Base-by-base conservation (phyloP, 169 alveolate species). In the Amoebophrya sp. region DNA sequence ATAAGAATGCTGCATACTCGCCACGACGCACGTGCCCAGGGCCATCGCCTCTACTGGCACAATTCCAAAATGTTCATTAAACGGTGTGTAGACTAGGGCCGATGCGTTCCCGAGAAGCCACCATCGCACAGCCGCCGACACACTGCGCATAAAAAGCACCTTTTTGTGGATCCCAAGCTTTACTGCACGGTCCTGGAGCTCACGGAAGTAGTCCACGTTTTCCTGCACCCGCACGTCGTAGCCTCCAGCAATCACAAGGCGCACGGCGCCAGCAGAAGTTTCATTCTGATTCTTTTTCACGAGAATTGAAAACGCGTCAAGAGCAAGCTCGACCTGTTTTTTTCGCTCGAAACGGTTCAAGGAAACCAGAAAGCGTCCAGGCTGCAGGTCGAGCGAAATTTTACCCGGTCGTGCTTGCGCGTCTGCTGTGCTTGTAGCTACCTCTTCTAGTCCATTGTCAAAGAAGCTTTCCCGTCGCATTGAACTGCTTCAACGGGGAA, bases 51-150 rank as follows among this genome's bases (percentile, higher is more conserved):
- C 83, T 6, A 65, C 26, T 10, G 83, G 83, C 33, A 98, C 99
- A 40, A 98, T 98, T 41, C 99, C 99, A 92, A 98, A 98, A 94
- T 98, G 99, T 91, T 98, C 99, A 89, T 97, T 96, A 93, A 95
- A 95, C 34, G 99, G 99, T 0, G 99, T 98, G 94, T 98, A 98
- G 40, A 97, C 93, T 41, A 97, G 95, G 78, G 97, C 97, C 91
- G 95, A 93, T 38, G 98, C 95, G 91, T 95, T 93, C 65, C 94
- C 93, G 40, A 97, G 95, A 53, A 97, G 95, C 90, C 94, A 89
- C 90, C 95, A 92, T 92, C 97, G 95, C 77, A 95, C 95, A 38
- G 91, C 93, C 65, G 96, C 96, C 34, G 97, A 94, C 36, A 98
- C 95, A 90, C 97, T 96, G 90, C 93, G 96, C 55, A 96, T 92